These are phyloP conservation scores for Gaeumannomyces sp. DNA, from an alignment of 2,329 filamentous ascomycete genomes.

Conservation along the genomic window DNA sequence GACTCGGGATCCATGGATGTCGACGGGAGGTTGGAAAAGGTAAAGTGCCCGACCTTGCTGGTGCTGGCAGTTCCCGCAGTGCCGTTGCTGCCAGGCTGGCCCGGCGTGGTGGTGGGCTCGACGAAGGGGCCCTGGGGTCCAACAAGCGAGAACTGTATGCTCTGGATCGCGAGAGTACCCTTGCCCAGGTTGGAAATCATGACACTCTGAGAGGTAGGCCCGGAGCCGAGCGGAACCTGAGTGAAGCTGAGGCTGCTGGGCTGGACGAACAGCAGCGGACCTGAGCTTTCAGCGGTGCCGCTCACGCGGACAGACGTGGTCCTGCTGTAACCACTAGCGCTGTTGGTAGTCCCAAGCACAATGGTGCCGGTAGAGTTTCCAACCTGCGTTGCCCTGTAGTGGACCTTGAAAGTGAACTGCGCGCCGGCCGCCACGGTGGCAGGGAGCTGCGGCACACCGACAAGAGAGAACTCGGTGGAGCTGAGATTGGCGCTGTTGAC, in stretches of 20 bases:
- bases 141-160: constrained; percentile 36
- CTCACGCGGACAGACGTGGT: constrained; percentile 39
- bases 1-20: constrained; percentile 32
- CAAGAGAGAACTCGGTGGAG: constrained; percentile 31
- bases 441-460: constrained; percentile 23
- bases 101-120: constrained; percentile 21
- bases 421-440: constrained; percentile 28
- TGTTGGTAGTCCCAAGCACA: constrained; percentile 41
- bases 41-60: constrained; percentile 40
- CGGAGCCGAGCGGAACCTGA: constrained; percentile 38
- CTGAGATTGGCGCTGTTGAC: constrained; percentile 34
- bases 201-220: constrained; percentile 33
- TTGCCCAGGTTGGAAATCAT: constrained; percentile 46
- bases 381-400: constrained; percentile 39
- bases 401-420: constrained; percentile 35
- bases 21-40: constrained; percentile 38
- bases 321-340: constrained; percentile 37
- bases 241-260: constrained; percentile 44
- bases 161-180: constrained; percentile 33
- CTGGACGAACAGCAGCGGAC: constrained; percentile 38
- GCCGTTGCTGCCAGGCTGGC: constrained; percentile 3
- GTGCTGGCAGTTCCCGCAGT: constrained; percentile 16
- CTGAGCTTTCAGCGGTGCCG: constrained; percentile 41
- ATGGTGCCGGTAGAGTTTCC: constrained; percentile 43
- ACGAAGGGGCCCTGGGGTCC: constrained; percentile 40